These are phyloP conservation scores for Xylariaceae sp. DNA, from an alignment of 2,329 filamentous ascomycete species.

Conservation along the genomic window DNA sequence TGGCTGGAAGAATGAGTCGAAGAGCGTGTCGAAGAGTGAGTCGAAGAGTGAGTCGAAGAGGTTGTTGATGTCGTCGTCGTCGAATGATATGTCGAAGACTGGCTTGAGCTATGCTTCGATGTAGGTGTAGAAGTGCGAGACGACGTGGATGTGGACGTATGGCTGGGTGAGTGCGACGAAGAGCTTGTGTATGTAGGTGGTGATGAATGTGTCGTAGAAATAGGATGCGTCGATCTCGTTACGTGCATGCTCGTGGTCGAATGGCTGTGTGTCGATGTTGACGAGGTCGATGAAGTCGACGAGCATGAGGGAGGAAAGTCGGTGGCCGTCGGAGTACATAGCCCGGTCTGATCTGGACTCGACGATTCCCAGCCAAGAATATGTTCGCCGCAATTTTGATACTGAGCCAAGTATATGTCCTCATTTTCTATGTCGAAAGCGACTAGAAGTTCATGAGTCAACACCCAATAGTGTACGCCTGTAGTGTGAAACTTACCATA, in stretches of 20 bases:
- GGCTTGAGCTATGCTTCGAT: not conserved
- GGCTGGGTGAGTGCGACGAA: not conserved
- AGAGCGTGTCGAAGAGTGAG: not conserved
- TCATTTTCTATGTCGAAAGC: conserved; percentile 19
- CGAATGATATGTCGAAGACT: not conserved
- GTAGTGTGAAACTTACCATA: conserved; percentile 13
- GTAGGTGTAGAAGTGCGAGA: not conserved
- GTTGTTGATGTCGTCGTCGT: not conserved
- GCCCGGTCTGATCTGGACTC: conserved; percentile 2
- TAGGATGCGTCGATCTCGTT: not conserved
- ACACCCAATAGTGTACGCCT: not conserved
- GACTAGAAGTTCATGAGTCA: conserved; percentile 9
- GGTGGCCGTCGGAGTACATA: conserved; percentile 6
- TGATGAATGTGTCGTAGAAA: conserved; percentile 1
- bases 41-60: not conserved
- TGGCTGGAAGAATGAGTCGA: not conserved
- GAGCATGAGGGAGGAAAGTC: conserved; percentile 10
- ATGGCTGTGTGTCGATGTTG: not conserved
- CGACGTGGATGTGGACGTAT: not conserved
- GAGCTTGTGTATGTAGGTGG: not conserved
- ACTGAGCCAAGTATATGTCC: conserved; percentile 21
- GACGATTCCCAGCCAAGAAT: conserved; percentile 12
- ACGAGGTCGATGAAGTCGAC: not conserved
- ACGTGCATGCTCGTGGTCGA: not conserved
- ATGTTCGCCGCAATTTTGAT: conserved; percentile 18